Percentiles rank a stretch among this genome's conserved stretches.
phyloP scores from a whole-genome alignment of 768 basidiomycete genomes.

The Boletus tomentosulus region DNA sequence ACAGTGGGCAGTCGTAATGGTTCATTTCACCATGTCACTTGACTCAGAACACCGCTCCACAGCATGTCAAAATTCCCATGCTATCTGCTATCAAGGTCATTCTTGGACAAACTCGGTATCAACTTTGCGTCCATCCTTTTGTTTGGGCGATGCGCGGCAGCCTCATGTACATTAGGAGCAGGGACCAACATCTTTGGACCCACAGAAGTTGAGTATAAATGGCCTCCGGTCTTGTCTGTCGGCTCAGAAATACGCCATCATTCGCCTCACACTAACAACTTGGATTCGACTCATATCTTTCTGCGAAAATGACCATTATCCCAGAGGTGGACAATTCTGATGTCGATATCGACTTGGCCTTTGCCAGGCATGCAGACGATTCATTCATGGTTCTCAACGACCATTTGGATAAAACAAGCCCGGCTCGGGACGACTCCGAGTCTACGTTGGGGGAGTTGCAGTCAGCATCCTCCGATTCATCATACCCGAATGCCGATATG shows the following conservation, averaged over 20 bases:
- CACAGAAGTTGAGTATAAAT: slow-evolving; percentile 13
- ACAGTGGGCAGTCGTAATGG: no score
- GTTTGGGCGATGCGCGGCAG: slow-evolving; percentile 13
- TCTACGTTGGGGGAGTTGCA: slow-evolving; percentile 4
- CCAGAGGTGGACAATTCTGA: slow-evolving; percentile 11
- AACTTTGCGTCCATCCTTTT: slow-evolving; percentile 21
- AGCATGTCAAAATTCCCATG: not conserved
- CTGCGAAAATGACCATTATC: slow-evolving; percentile 11
- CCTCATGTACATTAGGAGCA: slow-evolving; percentile 3
- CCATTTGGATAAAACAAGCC: not conserved
- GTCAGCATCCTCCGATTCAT: slow-evolving; percentile 18
- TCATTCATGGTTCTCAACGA: slow-evolving; percentile 8
- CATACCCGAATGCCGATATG: slow-evolving; percentile 16
- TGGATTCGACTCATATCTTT: not conserved
- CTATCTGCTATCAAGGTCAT: slow-evolving; percentile 15
- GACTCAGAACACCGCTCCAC: not conserved
- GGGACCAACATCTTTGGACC: slow-evolving; percentile 12
- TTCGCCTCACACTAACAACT: not conserved
- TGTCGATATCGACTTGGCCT: slow-evolving; percentile 6
- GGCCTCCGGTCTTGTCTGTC: not conserved
- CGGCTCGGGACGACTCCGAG: not conserved
- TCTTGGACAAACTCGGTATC: slow-evolving; percentile 11
- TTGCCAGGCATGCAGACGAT: slow-evolving; percentile 6
- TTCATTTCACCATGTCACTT: no score
- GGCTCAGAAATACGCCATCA: not conserved